Evolutionary conservation across 2,329 filamentous ascomycete genomes (phyloP), one percentile per base, ranked within the genome.

Genomic region (Fusarium decemcellulare): DNA sequence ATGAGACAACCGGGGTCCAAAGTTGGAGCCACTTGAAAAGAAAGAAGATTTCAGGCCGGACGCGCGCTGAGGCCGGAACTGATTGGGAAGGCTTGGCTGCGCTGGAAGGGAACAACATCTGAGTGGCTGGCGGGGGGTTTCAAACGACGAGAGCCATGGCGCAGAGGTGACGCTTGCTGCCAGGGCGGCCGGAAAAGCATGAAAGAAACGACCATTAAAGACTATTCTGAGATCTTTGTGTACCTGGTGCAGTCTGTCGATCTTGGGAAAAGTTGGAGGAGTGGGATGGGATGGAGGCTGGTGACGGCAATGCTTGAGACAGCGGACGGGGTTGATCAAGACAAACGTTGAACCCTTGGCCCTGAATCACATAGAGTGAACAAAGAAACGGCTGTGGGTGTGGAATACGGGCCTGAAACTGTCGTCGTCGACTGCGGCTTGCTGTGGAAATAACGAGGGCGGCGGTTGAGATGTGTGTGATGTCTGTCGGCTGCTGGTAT

Each of bases 381-480:
- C 23, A 23, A 23, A 23, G 23, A 23, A 23, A 23, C 23, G 23
- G 23, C 23, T 23, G 23, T 23, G 23, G 23, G 23, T 23, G 23
- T 23, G 23, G 23, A 5, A 23, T 23, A 23, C 23, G 23, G 23
- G 23, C 23, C 23, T 23, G 23, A 23, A 23, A 23, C 23, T 23
- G 23, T 23, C 23, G 23, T 23, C 23, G 23, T 23, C 23, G 54
- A 51, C 50, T 55, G 57, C 59, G 40, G 37, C 37, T 48, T 63
- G 34, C 37, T 44, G 50, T 29, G 57, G 53, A 44, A 53, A 50
- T 50, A 36, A 36, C 47, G 50, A 48, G 61, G 61, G 51, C 60
- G 62, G 62, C 55, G 67, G 61, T 59, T 70, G 61, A 67, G 55
- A 65, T 55, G 71, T 74, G 71, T 74, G 67, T 65, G 55, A 73